Evolutionary conservation across 2,329 filamentous ascomycete genomes (phyloP).

Genomic region (Knoxdaviesia proteae): DNA sequence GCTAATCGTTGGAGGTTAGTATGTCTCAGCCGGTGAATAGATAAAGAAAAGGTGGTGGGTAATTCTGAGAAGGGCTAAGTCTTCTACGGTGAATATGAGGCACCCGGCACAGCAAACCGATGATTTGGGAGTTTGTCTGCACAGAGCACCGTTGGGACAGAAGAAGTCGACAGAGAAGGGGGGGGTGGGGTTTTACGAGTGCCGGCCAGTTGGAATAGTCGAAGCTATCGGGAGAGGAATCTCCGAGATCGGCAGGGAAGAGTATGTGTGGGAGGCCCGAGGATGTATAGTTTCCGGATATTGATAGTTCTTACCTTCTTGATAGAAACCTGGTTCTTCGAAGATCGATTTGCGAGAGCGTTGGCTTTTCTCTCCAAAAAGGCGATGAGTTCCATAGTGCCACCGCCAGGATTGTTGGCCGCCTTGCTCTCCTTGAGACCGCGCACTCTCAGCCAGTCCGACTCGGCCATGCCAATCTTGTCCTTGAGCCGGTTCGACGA

Average conservation of each 20-base stretch:
- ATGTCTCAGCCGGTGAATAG: slow-evolving; percentile 15
- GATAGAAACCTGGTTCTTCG: slow-evolving; percentile 36
- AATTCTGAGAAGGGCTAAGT: no score
- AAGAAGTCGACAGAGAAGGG: no score
- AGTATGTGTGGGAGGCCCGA: no score
- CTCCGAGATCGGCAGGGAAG: no score
- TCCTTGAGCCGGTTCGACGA: slow-evolving; percentile 12
- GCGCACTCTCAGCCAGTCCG: slow-evolving; percentile 23
- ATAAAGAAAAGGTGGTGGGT: no score
- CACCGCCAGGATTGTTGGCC: slow-evolving; percentile 42
- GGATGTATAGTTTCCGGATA: no score
- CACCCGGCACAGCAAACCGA: no score
- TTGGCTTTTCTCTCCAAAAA: slow-evolving; percentile 55
- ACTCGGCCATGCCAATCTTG: not conserved
- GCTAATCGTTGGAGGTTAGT: slow-evolving; percentile 51
- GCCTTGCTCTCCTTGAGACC: slow-evolving; percentile 52
- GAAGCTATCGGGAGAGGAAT: no score
- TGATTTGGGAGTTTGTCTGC: no score
- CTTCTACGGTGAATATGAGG: no score
- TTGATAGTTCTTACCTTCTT: slow-evolving; percentile 45
- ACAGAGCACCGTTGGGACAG: no score
- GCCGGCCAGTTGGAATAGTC: no score
- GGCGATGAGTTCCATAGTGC: slow-evolving; percentile 38
- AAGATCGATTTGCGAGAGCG: slow-evolving; percentile 21
- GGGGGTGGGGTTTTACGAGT: slow-evolving; percentile 12